Conservation (phyloP, 1,284 basidiomycete species). For the Termitomyces sp. region DNA sequence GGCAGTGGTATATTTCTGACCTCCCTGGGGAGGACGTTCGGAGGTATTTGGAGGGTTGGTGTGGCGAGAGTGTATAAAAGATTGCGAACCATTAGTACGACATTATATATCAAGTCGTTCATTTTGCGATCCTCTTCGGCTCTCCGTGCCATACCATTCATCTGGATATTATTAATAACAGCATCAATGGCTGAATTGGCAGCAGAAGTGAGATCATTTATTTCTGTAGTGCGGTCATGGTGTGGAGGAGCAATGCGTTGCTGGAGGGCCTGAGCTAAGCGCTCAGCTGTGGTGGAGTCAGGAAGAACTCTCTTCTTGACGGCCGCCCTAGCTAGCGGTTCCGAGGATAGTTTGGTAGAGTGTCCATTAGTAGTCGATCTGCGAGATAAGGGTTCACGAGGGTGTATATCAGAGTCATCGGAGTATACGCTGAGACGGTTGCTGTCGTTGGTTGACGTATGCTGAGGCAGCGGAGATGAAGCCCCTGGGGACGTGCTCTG, state of each 20-base stretch:
- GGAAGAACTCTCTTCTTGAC: slow-evolving; percentile 23
- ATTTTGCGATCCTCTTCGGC: slow-evolving; percentile 54
- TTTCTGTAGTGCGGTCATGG: slow-evolving; percentile 48
- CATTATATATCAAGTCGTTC: slow-evolving; percentile 56
- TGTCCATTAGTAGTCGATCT: slow-evolving; percentile 30
- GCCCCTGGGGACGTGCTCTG: slow-evolving; percentile 18
- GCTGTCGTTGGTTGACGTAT: slow-evolving; percentile 30
- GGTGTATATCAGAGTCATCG: slow-evolving; percentile 71
- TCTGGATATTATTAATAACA: slow-evolving; percentile 58
- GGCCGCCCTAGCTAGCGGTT: slow-evolving; percentile 13
- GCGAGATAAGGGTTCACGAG: slow-evolving; percentile 36
- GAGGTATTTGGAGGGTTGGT: slow-evolving; percentile 58
- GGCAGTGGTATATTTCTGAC: slow-evolving; percentile 39
- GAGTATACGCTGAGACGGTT: slow-evolving; percentile 65
- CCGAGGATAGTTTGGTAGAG: slow-evolving; percentile 16
- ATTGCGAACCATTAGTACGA: slow-evolving; percentile 70
- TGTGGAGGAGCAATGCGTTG: slow-evolving; percentile 52
- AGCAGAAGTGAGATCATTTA: slow-evolving; percentile 43
- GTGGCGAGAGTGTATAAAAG: slow-evolving; percentile 68
- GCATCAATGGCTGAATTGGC: slow-evolving; percentile 58
- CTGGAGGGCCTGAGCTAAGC: slow-evolving; percentile 61
- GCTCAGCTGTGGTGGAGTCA: slow-evolving; percentile 63
- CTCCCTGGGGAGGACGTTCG: slow-evolving; percentile 49
- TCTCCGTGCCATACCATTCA: slow-evolving; percentile 37
- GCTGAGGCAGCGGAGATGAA: slow-evolving; percentile 27